Evolutionary conservation across 129 eudicot genomes (phyloP).

Genomic region (Smallanthus sonchifolius): DNA sequence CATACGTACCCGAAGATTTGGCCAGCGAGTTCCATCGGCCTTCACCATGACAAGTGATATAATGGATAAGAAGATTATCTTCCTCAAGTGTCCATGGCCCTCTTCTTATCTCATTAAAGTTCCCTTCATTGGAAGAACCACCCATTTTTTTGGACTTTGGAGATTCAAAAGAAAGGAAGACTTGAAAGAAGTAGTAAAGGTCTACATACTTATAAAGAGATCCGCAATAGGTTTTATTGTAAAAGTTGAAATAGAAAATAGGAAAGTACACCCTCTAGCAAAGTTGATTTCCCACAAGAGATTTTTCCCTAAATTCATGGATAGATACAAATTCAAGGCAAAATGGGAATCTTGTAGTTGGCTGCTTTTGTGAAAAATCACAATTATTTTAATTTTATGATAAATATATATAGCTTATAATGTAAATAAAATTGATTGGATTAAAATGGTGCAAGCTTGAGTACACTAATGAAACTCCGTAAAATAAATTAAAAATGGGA

Average conservation of each 20-base stretch:
- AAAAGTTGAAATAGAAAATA: constrained; percentile 27
- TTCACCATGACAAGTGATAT: constrained; percentile 46
- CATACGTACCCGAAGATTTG: constrained; percentile 31
- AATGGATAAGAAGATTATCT: constrained; percentile 45
- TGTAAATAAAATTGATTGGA: background rate
- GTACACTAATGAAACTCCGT: background rate
- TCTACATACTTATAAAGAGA: constrained; percentile 33
- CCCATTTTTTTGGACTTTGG: constrained; percentile 16
- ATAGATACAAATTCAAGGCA: constrained; percentile 12
- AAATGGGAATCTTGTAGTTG: background rate
- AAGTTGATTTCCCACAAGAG: constrained; percentile 27
- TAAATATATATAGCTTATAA: background rate
- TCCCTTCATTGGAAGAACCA: constrained; percentile 21
- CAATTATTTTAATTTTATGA: background rate
- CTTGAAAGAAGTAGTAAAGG: constrained; percentile 20
- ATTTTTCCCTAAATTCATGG: constrained; percentile 8
- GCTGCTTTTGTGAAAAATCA: background rate
- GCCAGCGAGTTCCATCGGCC: constrained; percentile 62
- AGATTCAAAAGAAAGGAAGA: background rate
- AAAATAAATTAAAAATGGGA: background rate
- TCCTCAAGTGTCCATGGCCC: constrained; percentile 65
- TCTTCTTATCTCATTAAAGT: constrained; percentile 31
- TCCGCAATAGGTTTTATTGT: constrained; percentile 23
- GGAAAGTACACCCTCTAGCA: constrained; percentile 27
- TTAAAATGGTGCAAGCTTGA: background rate